phyloP scores from a whole-genome alignment of 2,329 filamentous ascomycete species.

The Fusarium pseudocircinatum region DNA sequence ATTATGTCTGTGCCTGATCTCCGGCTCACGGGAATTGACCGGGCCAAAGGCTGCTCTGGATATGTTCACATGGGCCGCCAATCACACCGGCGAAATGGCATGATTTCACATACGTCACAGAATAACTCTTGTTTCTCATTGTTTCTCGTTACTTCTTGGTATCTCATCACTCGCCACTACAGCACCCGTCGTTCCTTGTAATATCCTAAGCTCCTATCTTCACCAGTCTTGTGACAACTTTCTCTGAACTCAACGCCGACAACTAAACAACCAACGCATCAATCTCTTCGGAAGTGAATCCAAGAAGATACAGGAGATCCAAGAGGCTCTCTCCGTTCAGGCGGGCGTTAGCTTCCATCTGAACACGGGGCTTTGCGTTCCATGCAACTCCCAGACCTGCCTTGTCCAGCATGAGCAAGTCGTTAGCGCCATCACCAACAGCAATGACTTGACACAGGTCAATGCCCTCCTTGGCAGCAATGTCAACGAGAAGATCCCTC shows the following conservation, averaged over 20 bases:
- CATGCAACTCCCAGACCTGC: slow-evolving; percentile 83
- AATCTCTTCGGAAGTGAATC: slow-evolving; percentile 72
- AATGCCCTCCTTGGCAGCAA: slow-evolving; percentile 74
- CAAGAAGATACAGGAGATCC: slow-evolving; percentile 79
- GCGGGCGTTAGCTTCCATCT: slow-evolving; percentile 77
- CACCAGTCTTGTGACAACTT: slow-evolving; percentile 9
- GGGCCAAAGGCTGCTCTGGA: neutral
- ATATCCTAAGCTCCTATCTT: slow-evolving; percentile 24
- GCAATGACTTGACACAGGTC: slow-evolving; percentile 74
- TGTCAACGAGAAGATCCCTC: slow-evolving; percentile 74
- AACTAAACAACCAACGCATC: slow-evolving; percentile 39
- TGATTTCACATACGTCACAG: neutral
- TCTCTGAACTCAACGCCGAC: slow-evolving; percentile 8
- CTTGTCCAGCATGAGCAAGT: slow-evolving; percentile 79
- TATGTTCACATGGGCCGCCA: neutral
- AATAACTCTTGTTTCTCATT: slow-evolving; percentile 8
- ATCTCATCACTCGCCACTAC: slow-evolving; percentile 34
- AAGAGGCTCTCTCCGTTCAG: slow-evolving; percentile 76
- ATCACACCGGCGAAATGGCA: neutral
- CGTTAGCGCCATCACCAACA: slow-evolving; percentile 85
- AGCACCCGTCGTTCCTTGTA: slow-evolving; percentile 29
- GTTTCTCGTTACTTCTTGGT: slow-evolving; percentile 32
- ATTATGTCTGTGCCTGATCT: neutral
- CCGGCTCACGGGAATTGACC: neutral
- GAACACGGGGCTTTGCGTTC: slow-evolving; percentile 85